Evolutionary conservation across 2,329 filamentous ascomycete genomes (phyloP).

Genomic region (Pseudonectria foliicola): DNA sequence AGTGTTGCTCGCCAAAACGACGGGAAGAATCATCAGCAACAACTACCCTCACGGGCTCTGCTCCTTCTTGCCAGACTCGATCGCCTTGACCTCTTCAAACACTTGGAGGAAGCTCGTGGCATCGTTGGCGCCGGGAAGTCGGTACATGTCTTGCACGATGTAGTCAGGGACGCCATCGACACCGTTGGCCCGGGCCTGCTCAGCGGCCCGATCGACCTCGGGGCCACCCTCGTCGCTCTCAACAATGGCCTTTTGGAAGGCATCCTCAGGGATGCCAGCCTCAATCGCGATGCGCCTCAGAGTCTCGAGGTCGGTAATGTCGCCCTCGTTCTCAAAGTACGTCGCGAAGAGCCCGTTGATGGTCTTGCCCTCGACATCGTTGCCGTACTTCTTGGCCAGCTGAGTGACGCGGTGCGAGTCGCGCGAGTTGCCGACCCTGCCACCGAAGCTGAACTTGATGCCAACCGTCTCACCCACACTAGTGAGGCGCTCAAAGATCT

Average conservation of each 20-base stretch:
- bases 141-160: conserved; percentile 59
- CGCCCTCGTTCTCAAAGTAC: conserved; percentile 36
- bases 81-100: conserved; percentile 51
- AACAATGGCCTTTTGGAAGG: conserved; percentile 30
- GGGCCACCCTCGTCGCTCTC: conserved; percentile 42
- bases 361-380: conserved; percentile 50
- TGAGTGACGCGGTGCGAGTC: conserved; percentile 63
- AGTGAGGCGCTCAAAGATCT: conserved; percentile 24
- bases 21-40: neutral
- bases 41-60: conserved; percentile 5
- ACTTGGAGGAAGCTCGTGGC: conserved; percentile 55
- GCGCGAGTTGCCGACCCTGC: conserved; percentile 67
- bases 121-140: conserved; percentile 63
- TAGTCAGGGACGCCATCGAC: conserved; percentile 67
- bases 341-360: conserved; percentile 36
- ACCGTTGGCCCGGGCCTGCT: conserved; percentile 21
- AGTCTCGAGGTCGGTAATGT: conserved; percentile 34
- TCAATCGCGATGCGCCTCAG: conserved; percentile 27
- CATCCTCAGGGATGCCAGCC: conserved; percentile 39
- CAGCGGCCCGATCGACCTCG: conserved; percentile 26
- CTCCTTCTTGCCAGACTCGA: conserved; percentile 11
- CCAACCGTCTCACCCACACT: conserved; percentile 27
- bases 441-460: conserved; percentile 49
- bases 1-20: neutral
- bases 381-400: conserved; percentile 41